A percentile compares a stretch with the other conserved stretches of the same genome.
Conservation (phyloP, 1,139 yeast genomes). For the Magnusiomyces tetraspermus region DNA sequence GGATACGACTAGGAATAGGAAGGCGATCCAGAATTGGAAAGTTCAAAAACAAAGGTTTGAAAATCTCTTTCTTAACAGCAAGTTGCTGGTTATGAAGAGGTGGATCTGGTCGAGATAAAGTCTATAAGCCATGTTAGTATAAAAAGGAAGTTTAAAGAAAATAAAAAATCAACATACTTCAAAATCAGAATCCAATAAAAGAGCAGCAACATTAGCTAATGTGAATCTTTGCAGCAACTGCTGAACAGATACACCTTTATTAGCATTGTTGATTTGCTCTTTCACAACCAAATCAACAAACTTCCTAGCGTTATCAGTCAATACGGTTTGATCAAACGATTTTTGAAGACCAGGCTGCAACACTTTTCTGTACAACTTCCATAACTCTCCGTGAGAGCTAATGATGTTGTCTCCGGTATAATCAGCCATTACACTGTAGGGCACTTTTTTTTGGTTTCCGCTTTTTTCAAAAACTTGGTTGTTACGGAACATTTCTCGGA, state of each 20-base stretch:
- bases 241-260: constrained; percentile 27
- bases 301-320: constrained; percentile 15
- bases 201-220: constrained; percentile 44
- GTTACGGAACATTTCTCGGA: constrained; percentile 41
- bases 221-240: constrained; percentile 42
- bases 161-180: constrained; percentile 19
- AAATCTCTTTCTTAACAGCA: constrained; percentile 45
- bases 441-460: constrained; percentile 53
- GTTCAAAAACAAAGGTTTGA: constrained; percentile 46
- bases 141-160: neutral
- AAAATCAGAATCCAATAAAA: constrained; percentile 44
- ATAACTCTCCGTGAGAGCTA: constrained; percentile 48
- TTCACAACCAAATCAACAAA: constrained; percentile 18
- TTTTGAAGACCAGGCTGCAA: constrained; percentile 42
- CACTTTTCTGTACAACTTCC: constrained; percentile 43
- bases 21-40: constrained; percentile 46
- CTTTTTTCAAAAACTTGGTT: constrained; percentile 47
- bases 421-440: constrained; percentile 45
- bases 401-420: constrained; percentile 58
- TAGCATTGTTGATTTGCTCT: constrained; percentile 9
- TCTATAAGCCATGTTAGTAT: constrained; percentile 13
- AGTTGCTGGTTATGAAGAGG: constrained; percentile 37
- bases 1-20: constrained; percentile 42
- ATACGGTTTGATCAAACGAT: constrained; percentile 36
- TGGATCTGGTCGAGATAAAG: constrained; percentile 28